Percentiles rank a stretch among this genome's conserved stretches.
These are phyloP conservation scores for Dothideomycetes sp. DNA, from an alignment of 2,329 filamentous ascomycete genomes.

Conservation along the genomic window DNA sequence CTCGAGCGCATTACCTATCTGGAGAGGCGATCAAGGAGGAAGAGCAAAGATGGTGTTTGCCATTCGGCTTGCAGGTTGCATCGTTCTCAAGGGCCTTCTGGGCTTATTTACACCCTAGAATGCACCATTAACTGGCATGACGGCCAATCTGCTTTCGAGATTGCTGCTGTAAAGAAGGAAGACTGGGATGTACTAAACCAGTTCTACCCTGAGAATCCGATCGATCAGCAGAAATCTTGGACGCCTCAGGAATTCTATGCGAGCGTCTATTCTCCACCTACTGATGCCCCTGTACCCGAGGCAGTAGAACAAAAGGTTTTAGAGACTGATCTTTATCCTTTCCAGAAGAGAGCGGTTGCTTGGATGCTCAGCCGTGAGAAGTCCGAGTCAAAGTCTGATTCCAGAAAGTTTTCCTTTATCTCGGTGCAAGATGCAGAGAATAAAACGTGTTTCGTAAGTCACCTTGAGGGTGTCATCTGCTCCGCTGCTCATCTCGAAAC, in stretches of 20 bases:
- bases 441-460: slow-evolving; percentile 47
- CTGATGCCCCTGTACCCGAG: slow-evolving; percentile 22
- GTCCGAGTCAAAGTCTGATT: not conserved
- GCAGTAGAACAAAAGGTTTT: slow-evolving; percentile 18
- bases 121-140: slow-evolving; percentile 23
- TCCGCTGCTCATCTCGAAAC: slow-evolving; percentile 27
- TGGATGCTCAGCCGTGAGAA: slow-evolving; percentile 61
- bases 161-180: slow-evolving; percentile 17
- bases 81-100: not conserved
- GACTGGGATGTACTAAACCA: slow-evolving; percentile 13
- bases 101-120: slow-evolving; percentile 6
- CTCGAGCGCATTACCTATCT: slow-evolving; percentile 3
- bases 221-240: slow-evolving; percentile 26
- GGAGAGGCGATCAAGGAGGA: slow-evolving; percentile 7
- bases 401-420: slow-evolving; percentile 33
- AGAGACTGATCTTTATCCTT: slow-evolving; percentile 51
- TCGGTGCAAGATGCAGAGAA: slow-evolving; percentile 39
- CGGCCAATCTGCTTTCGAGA: slow-evolving; percentile 23
- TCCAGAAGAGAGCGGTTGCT: slow-evolving; percentile 59
- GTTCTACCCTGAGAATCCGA: slow-evolving; percentile 19
- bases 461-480: slow-evolving; percentile 50
- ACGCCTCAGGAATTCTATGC: slow-evolving; percentile 57
- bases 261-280: slow-evolving; percentile 53
- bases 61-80: slow-evolving; percentile 5
- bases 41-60: slow-evolving; percentile 1